Evolutionary conservation across 2,329 filamentous ascomycete species (phyloP).

Genomic region (Phyllosticta citribraziliensis): DNA sequence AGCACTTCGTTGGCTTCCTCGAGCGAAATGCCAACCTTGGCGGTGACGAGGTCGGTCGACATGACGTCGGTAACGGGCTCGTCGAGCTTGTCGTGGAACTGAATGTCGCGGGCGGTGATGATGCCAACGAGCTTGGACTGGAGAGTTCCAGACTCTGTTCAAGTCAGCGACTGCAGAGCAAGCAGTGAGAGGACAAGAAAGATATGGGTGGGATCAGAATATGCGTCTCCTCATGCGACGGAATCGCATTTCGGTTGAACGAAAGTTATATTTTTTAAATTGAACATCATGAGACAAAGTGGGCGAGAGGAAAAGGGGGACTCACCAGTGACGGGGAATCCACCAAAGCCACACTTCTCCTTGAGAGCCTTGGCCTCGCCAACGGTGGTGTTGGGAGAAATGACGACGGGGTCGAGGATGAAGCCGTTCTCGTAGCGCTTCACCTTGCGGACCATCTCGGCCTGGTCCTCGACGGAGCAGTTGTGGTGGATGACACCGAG

Average conservation of each 20-base stretch:
- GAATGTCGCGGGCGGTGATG: conserved; percentile 94
- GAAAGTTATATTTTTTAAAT: conserved; percentile 88
- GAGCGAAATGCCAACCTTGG: conserved; percentile 70
- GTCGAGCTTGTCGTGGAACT: conserved; percentile 73
- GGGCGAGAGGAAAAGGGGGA: conserved; percentile 13
- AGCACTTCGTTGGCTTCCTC: conserved; percentile 87
- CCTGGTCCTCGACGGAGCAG: conserved; percentile 93
- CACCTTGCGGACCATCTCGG: conserved; percentile 98
- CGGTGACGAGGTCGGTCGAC: conserved; percentile 90
- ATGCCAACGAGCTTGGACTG: conserved; percentile 95
- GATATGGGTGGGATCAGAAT: conserved; percentile 33
- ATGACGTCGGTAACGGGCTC: conserved; percentile 80
- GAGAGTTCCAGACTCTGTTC: conserved; percentile 75
- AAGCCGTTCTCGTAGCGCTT: conserved; percentile 99
- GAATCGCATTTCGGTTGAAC: conserved; percentile 94
- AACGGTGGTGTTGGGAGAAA: conserved; percentile 77
- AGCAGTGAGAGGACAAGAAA: conserved; percentile 28
- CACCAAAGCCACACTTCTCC: conserved; percentile 97
- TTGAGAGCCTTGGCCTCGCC: conserved; percentile 86
- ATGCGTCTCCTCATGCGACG: conserved; percentile 71
- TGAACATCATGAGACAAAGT: conserved; percentile 58
- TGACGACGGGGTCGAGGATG: conserved; percentile 90
- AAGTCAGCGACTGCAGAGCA: not conserved
- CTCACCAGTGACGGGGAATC: conserved; percentile 97
- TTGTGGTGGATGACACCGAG: conserved; percentile 98